Evolutionary conservation across 768 basidiomycete genomes (phyloP).

Genomic region (Mycena galopus): DNA sequence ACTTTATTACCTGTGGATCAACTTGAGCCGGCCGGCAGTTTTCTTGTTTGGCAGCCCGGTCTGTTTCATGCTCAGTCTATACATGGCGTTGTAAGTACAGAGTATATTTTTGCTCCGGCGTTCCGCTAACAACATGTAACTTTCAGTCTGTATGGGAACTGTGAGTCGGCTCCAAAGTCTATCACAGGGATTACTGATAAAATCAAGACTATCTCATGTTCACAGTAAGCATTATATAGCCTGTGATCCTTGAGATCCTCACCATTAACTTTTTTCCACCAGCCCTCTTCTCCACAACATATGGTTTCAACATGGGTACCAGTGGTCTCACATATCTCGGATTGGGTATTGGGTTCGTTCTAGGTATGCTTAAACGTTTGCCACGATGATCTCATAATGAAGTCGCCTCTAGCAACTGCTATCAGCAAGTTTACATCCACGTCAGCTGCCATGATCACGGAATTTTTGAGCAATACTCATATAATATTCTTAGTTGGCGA

Average conservation of each 20-base stretch:
- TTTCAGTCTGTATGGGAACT: slow-evolving; percentile 58
- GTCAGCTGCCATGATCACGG: slow-evolving; percentile 40
- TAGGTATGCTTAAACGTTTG: slow-evolving; percentile 17
- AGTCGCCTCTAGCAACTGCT: slow-evolving; percentile 39
- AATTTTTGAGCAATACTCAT: too few species aligned
- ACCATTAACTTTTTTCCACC: not conserved
- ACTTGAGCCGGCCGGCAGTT: slow-evolving; percentile 67
- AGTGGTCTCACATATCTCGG: too few species aligned
- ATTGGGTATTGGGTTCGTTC: too few species aligned
- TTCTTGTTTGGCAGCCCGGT: slow-evolving; percentile 69
- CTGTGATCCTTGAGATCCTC: not conserved
- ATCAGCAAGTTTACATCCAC: slow-evolving; percentile 50
- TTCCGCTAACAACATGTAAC: slow-evolving; percentile 39
- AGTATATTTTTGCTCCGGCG: slow-evolving; percentile 5
- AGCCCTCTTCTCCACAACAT: slow-evolving; percentile 44
- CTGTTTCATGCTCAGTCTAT: slow-evolving; percentile 74
- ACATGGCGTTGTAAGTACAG: slow-evolving; percentile 71
- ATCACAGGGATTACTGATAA: not conserved
- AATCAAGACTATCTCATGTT: slow-evolving; percentile 66
- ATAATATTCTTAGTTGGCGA: too few species aligned
- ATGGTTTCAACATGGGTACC: slow-evolving; percentile 42
- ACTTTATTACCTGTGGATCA: slow-evolving; percentile 60
- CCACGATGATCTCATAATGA: not conserved
- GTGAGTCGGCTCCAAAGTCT: slow-evolving; percentile 38
- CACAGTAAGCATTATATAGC: slow-evolving; percentile 50